Evolutionary conservation across 2,329 filamentous ascomycete genomes (phyloP), one percentile per base, ranked within the genome.

Genomic region (Verticillium isaacii): DNA sequence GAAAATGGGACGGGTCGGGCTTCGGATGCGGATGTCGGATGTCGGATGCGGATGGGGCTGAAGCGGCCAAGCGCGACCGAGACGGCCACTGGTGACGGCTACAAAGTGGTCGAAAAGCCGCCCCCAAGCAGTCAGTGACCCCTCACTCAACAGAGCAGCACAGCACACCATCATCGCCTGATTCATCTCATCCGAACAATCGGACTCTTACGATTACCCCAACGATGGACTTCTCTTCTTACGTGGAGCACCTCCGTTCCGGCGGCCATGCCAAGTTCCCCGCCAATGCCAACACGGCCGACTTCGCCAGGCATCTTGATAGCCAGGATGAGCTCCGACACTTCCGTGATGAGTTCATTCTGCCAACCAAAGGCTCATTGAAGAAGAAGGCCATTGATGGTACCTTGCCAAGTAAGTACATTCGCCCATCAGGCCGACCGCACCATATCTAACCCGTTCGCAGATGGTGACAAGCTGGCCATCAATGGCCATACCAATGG

Each of bases 331-430:
- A 80, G n/a, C 73, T 92, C 45, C 74, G 77, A 17, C 76, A 80
- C 61, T 82, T 91, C 60, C 84, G 91, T 36, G 76, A 86, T 29
- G 84, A 94, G 67, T 97, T 94, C 72, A 82, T 89, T 57, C 87
- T 96, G 56, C 93, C 93, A 0, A 89, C 89, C 3, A 91, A 87
- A 72, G 79, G 78, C 11, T 91, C 93, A 50, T 75, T 95, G 56
- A 87, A 83, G 71, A 84, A 89, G 66, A 88, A 80, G 65, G 85
- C 82, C 0, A 73, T 91, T 11, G 74, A 79, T 19, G 79, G 78
- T 23, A 71, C 67, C 4, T 66, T 79, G 52, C 76, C 76, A n/a
- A 72, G 79, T 81, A 68, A 57, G 72, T 71, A 12, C 11, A 19
- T 29, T 17, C 11, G 11, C n/a, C 15, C 2, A 5, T 15, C 14